These are phyloP conservation scores for Aspergillus pseudonomiae DNA, from an alignment of 2,329 filamentous ascomycete genomes.

Conservation along the genomic window DNA sequence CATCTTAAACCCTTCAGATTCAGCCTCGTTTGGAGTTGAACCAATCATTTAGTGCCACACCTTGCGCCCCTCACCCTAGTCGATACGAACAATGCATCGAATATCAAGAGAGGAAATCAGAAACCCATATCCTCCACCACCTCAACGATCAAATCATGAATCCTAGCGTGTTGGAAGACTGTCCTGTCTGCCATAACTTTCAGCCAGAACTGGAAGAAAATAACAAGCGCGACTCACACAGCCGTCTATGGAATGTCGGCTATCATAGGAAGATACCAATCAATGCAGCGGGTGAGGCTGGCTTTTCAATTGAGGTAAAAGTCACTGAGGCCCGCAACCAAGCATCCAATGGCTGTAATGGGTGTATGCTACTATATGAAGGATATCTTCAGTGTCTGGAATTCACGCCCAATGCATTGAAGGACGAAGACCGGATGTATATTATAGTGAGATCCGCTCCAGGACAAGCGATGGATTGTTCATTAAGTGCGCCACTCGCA, in stretches of 20 bases:
- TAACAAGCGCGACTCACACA: neutral
- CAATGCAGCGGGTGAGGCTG: neutral
- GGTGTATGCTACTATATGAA: neutral
- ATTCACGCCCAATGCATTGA: neutral
- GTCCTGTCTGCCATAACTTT: neutral
- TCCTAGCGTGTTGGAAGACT: neutral
- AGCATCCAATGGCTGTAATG: neutral
- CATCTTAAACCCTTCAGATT: too few species aligned
- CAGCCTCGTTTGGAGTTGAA: neutral
- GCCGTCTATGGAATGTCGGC: neutral
- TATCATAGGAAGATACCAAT: neutral
- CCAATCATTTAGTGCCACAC: neutral
- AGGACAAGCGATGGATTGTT: neutral
- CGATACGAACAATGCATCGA: neutral
- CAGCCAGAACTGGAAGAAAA: neutral
- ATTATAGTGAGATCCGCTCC: neutral
- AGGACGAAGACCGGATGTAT: neutral
- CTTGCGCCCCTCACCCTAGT: neutral
- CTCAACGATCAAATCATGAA: neutral
- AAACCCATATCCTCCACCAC: neutral
- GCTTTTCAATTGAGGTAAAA: neutral
- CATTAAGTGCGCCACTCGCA: neutral
- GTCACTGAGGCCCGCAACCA: neutral
- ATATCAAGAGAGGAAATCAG: neutral
- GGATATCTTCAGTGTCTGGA: neutral